Evolutionary conservation across 225 moss, liverwort and hornwort genomes (phyloP).

Genomic region (Physcomitrellopsis africana): DNA sequence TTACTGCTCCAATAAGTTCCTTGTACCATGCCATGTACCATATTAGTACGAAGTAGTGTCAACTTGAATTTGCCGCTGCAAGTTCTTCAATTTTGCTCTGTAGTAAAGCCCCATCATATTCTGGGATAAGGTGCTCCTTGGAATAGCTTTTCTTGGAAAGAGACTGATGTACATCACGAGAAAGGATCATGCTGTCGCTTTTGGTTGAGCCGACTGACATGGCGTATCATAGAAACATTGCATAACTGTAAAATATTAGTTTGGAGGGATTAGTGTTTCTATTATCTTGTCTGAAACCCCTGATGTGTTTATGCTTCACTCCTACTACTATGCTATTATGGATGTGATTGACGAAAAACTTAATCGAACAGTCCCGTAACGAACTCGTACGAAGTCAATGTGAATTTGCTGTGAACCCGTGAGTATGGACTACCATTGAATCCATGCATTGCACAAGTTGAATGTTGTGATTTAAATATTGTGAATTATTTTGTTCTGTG

Average conservation of each 20-base stretch:
- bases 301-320: not conserved
- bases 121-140: conserved; percentile 34
- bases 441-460: no score
- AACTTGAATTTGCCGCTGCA: conserved; percentile 37
- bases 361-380: no score
- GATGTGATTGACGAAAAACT: no score
- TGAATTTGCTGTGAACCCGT: no score
- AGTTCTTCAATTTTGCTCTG: conserved; percentile 52
- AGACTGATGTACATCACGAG: conserved; percentile 40
- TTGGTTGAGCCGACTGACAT: conserved; percentile 24
- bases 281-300: conserved; percentile 12
- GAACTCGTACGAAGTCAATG: no score
- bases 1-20: conserved; percentile 47
- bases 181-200: conserved; percentile 31
- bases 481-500: no score
- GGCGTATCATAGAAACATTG: conserved; percentile 22
- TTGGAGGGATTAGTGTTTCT: not conserved
- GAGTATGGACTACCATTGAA: no score
- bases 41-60: conserved; percentile 35
- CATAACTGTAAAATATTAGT: conserved; percentile 35
- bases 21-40: conserved; percentile 52
- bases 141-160: conserved; percentile 44
- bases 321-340: no score
- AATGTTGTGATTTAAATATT: no score
- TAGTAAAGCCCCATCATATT: conserved; percentile 32